Percentiles rank a stretch among this genome's conserved stretches.
phyloP scores from a whole-genome alignment of 306 rosid species.

The Begonia peltatifolia region DNA sequence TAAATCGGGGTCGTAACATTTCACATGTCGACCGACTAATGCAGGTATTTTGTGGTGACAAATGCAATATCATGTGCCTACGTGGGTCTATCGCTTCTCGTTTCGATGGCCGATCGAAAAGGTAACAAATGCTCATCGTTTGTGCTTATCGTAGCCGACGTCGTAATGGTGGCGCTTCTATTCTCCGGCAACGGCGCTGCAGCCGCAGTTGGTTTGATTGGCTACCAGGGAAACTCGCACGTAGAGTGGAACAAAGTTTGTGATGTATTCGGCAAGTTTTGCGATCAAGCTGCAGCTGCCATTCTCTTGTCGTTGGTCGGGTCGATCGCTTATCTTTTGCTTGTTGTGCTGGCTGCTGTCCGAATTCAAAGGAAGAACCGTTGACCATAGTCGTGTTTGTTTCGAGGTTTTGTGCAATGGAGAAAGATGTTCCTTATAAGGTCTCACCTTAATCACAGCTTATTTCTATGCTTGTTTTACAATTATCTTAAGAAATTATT shows the following conservation, averaged over 20 bases:
- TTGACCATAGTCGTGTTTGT: too few relatives aligned
- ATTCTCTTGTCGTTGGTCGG: conserved; percentile 29
- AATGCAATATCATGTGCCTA: conserved; percentile 49
- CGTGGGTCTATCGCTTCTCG: conserved; percentile 27
- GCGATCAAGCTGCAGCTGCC: conserved; percentile 31
- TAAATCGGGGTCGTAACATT: too few relatives aligned
- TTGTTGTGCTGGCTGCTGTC: conserved; percentile 17
- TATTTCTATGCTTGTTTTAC: too few relatives aligned
- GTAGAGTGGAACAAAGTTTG: conserved; percentile 73
- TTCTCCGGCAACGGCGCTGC: conserved; percentile 59
- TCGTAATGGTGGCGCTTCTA: conserved; percentile 46
- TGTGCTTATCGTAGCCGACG: conserved; percentile 21
- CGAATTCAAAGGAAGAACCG: conserved; percentile 7
- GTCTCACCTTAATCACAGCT: too few relatives aligned
- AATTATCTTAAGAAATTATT: too few relatives aligned
- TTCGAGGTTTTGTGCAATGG: too few relatives aligned
- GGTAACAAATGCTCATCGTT: conserved; percentile 11
- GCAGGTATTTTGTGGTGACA: conserved; percentile 49
- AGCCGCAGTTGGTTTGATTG: conserved; percentile 33
- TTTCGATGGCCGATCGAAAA: conserved; percentile 17
- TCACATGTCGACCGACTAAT: too few relatives aligned
- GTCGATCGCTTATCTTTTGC: conserved; percentile 29
- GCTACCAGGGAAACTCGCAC: conserved; percentile 55
- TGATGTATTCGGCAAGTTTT: conserved; percentile 38
- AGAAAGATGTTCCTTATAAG: too few relatives aligned